These are phyloP conservation scores for Mycena polygramma DNA, from an alignment of 768 basidiomycete genomes.

Conservation along the genomic window DNA sequence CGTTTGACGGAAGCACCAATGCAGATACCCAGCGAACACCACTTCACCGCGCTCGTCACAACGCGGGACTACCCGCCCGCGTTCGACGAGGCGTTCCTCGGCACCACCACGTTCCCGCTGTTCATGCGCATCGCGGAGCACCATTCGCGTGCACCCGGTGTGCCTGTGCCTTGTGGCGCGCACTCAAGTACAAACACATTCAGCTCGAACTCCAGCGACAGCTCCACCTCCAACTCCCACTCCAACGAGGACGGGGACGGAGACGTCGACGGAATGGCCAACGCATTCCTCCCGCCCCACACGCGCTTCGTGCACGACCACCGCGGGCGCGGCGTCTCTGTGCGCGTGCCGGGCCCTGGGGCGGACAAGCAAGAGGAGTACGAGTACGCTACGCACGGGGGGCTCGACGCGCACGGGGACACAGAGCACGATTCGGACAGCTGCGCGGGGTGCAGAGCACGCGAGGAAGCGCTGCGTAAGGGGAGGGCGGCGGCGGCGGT, in stretches of 20 bases:
- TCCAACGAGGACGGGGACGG: too few species aligned
- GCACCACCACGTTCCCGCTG: conserved; percentile 59
- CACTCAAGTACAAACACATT: too few species aligned
- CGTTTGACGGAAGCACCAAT: neutral
- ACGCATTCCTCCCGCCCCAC: conserved; percentile 55
- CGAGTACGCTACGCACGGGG: conserved; percentile 57
- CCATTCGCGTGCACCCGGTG: conserved; percentile 47
- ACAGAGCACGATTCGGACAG: conserved; percentile 56
- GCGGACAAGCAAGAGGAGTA: conserved; percentile 34
- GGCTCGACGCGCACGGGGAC: conserved; percentile 43
- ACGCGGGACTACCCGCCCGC: conserved; percentile 39
- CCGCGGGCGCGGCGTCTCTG: conserved; percentile 26
- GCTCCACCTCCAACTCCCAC: too few species aligned
- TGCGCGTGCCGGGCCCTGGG: conserved; percentile 20
- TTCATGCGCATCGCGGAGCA: conserved; percentile 74
- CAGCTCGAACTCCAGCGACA: too few species aligned
- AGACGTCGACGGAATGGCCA: conserved; percentile 50
- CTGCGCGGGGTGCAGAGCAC: conserved; percentile 43
- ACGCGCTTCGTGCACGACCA: conserved; percentile 32
- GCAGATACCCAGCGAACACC: conserved; percentile 50
- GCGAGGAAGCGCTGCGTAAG: conserved; percentile 38
- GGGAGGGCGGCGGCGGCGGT: conserved; percentile 15
- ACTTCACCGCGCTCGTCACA: conserved; percentile 46
- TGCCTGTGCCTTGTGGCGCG: too few species aligned
- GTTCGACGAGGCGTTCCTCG: conserved; percentile 45